phyloP scores from a whole-genome alignment of 345 rosid genomes.

The Zanthoxylum bungeanum region DNA sequence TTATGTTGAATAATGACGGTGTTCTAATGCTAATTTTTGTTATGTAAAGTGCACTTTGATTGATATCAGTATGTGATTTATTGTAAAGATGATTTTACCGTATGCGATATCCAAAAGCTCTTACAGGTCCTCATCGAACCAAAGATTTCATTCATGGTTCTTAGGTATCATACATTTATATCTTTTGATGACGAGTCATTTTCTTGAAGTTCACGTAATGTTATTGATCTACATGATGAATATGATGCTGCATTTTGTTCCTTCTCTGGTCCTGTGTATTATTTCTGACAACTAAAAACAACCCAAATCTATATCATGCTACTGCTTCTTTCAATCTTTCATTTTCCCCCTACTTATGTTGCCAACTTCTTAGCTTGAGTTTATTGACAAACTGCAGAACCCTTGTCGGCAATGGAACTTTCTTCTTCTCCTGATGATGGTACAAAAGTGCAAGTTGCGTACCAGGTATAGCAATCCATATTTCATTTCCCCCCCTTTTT shows the following conservation, averaged over 20 bases:
- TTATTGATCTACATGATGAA: background rate
- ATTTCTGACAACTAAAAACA: background rate
- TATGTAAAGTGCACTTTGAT: background rate
- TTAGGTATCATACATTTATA: background rate
- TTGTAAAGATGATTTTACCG: background rate
- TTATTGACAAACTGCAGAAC: constrained; percentile 53
- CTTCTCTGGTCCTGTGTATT: background rate
- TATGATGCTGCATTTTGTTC: background rate
- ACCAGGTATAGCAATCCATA: constrained; percentile 53
- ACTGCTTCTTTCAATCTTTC: background rate
- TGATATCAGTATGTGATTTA: background rate
- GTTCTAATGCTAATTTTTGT: background rate
- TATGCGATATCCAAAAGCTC: background rate
- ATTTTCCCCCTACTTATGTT: background rate
- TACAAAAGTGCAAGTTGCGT: constrained; percentile 72
- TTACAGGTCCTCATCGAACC: background rate
- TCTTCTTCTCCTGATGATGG: constrained; percentile 38
- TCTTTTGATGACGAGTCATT: background rate
- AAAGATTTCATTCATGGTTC: background rate
- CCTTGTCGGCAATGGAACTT: constrained; percentile 51
- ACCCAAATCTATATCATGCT: background rate
- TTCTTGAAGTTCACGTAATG: background rate
- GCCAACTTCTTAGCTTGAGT: constrained; percentile 1
- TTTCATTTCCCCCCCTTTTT: background rate
- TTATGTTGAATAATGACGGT: constrained; percentile 5